These are phyloP conservation scores for Fusarium goolgardi DNA, from an alignment of 2,329 filamentous ascomycete genomes.

Conservation along the genomic window DNA sequence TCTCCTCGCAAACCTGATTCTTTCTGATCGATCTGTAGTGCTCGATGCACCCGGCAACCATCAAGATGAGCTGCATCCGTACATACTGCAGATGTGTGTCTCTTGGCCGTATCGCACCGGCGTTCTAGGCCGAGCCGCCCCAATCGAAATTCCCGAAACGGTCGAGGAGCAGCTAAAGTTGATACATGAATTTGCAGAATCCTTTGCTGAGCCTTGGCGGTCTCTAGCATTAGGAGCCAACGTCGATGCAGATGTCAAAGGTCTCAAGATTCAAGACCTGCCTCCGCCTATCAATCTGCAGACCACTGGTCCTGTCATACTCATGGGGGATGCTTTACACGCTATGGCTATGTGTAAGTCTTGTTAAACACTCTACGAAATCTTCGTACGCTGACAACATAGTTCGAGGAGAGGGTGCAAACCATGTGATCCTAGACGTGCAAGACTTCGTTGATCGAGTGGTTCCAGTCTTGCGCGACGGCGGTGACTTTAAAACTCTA, in stretches of 20 bases:
- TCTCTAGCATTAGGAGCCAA: slow-evolving; percentile 57
- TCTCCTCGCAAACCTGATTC: rapidly evolving
- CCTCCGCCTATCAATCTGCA: slow-evolving; percentile 54
- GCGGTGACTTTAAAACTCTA: slow-evolving; percentile 17
- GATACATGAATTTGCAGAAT: slow-evolving; percentile 57
- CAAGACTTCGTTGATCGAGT: slow-evolving; percentile 56
- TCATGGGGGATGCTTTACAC: slow-evolving; percentile 68
- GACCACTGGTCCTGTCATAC: slow-evolving; percentile 55
- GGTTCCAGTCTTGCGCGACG: slow-evolving; percentile 25
- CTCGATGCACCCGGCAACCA: slow-evolving; percentile 62
- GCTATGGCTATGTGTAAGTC: slow-evolving; percentile 70
- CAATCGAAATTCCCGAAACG: slow-evolving; percentile 55
- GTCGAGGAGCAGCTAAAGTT: slow-evolving; percentile 55
- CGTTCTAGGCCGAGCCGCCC: slow-evolving; percentile 48
- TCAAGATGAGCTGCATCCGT: slow-evolving; percentile 49
- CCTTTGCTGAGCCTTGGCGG: slow-evolving; percentile 63
- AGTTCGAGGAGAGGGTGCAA: slow-evolving; percentile 69
- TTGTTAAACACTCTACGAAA: rapidly evolving
- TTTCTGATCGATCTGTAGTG: slow-evolving; percentile 48
- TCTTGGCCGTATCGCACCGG: slow-evolving; percentile 61
- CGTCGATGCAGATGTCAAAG: slow-evolving; percentile 55
- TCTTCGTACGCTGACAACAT: rapidly evolving
- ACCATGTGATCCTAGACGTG: slow-evolving; percentile 66
- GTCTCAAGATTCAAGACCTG: slow-evolving; percentile 62
- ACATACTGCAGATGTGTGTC: slow-evolving; percentile 61